Conservation (phyloP, 441 rosid species). For the Erysimum pusillum region DNA sequence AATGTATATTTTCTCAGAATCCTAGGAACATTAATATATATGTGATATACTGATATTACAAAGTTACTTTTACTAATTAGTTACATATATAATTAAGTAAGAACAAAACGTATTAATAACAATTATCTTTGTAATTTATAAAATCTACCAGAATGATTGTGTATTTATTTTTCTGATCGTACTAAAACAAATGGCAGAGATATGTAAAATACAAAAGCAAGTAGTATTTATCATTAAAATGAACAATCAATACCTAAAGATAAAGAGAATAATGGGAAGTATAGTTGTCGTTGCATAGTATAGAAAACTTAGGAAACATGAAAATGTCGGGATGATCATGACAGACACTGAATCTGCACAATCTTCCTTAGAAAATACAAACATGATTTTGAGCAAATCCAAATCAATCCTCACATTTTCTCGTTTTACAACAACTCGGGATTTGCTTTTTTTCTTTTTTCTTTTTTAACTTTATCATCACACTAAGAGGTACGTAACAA, state of each 20-base stretch:
- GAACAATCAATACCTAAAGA: background rate
- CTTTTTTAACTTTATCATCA: constrained; percentile 7
- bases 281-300: constrained; percentile 10
- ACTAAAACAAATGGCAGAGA: background rate
- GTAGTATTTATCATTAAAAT: background rate
- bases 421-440: constrained; percentile 46
- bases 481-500: constrained; percentile 4
- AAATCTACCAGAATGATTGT: background rate
- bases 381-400: constrained; percentile 43
- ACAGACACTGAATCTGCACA: constrained; percentile 45
- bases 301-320: constrained; percentile 33
- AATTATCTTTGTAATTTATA: background rate
- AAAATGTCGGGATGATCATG: constrained; percentile 44
- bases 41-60: background rate
- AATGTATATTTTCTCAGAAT: background rate
- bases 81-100: background rate
- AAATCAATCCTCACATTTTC: constrained; percentile 43
- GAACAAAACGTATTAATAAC: background rate
- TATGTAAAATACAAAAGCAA: background rate
- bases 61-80: background rate
- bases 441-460: constrained; percentile 12
- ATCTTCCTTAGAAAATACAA: constrained; percentile 43
- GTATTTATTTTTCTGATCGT: background rate
- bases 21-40: background rate
- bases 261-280: background rate